Conservation (phyloP, 1,284 basidiomycete genomes). For the Naganishia sp. region DNA sequence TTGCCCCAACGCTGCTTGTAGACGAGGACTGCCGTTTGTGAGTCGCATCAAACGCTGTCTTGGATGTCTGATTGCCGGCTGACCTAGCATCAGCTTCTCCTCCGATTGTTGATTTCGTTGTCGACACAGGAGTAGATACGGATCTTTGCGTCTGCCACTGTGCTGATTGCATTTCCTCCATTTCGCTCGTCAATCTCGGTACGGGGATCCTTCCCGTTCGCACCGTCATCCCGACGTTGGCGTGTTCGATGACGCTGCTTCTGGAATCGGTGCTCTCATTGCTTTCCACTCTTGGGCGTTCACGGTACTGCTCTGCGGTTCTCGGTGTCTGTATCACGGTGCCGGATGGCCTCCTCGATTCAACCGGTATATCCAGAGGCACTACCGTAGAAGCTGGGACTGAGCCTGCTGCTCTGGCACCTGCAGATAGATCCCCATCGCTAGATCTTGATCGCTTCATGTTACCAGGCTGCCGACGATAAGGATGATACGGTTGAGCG, state of each 20-base stretch:
- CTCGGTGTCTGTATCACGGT: conserved; percentile 6
- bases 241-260: conserved; percentile 9
- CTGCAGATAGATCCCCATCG: conserved; percentile 12
- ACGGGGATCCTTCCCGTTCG: conserved; percentile 25
- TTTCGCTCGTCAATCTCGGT: conserved; percentile 15
- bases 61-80: not conserved
- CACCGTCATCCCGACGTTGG: not conserved
- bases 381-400: not conserved
- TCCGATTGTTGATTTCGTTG: not conserved
- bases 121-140: not conserved
- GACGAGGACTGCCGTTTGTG: conserved; percentile 37
- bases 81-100: not conserved
- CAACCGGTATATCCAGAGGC: not conserved
- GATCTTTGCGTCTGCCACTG: conserved; percentile 11
- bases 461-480: conserved; percentile 22
- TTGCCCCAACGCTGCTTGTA: conserved; percentile 34
- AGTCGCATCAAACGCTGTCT: not conserved
- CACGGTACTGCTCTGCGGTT: conserved; percentile 7
- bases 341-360: conserved; percentile 1
- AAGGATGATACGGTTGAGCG: conserved; percentile 26
- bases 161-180: conserved; percentile 8
- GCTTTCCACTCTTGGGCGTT: conserved; percentile 27
- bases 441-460: conserved; percentile 21
- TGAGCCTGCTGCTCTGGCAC: not conserved
- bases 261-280: conserved; percentile 22